phyloP scores from a whole-genome alignment of 768 basidiomycete species.

The Mycena kentingensis region DNA sequence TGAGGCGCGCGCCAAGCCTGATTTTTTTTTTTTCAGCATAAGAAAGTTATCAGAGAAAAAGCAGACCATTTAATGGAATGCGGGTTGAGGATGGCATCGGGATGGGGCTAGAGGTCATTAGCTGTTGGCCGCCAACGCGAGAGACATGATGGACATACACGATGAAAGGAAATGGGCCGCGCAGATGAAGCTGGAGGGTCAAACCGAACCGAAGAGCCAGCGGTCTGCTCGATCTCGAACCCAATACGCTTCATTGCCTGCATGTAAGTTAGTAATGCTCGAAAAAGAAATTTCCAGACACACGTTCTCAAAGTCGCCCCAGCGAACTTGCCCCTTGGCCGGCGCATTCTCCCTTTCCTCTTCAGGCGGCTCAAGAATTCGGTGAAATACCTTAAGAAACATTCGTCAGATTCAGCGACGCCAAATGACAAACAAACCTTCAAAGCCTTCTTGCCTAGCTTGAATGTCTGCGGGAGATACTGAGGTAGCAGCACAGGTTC shows the following conservation, averaged over 20 bases:
- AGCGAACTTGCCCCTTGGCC: slow-evolving; percentile 23
- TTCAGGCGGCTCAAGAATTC: slow-evolving; percentile 13
- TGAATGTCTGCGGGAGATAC: slow-evolving; percentile 16
- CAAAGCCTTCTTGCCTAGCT: slow-evolving; percentile 21
- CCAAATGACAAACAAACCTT: slow-evolving; percentile 8
- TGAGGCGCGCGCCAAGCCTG: slow-evolving; percentile 21
- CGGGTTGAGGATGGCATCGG: slow-evolving; percentile 21
- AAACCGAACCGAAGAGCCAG: slow-evolving; percentile 24
- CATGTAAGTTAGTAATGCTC: neutral
- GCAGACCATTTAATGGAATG: slow-evolving; percentile 19
- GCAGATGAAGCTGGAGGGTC: slow-evolving; percentile 22
- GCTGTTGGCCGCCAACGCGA: neutral
- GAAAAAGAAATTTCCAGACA: neutral
- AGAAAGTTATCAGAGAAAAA: neutral
- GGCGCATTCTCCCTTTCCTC: slow-evolving; percentile 8
- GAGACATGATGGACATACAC: slow-evolving; percentile 4
- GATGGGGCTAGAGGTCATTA: slow-evolving; percentile 18
- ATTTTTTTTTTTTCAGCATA: neutral
- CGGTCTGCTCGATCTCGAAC: slow-evolving; percentile 21
- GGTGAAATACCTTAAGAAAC: slow-evolving; percentile 15
- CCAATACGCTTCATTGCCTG: slow-evolving; percentile 25
- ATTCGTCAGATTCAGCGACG: neutral
- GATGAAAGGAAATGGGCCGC: slow-evolving; percentile 23
- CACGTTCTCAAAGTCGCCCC: slow-evolving; percentile 24
- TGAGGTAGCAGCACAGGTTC: slow-evolving; percentile 8